Percentiles rank a stretch among this genome's conserved stretches.
Evolutionary conservation across 2,329 filamentous ascomycete genomes (phyloP).

Genomic region (Aspergillus nomiae): DNA sequence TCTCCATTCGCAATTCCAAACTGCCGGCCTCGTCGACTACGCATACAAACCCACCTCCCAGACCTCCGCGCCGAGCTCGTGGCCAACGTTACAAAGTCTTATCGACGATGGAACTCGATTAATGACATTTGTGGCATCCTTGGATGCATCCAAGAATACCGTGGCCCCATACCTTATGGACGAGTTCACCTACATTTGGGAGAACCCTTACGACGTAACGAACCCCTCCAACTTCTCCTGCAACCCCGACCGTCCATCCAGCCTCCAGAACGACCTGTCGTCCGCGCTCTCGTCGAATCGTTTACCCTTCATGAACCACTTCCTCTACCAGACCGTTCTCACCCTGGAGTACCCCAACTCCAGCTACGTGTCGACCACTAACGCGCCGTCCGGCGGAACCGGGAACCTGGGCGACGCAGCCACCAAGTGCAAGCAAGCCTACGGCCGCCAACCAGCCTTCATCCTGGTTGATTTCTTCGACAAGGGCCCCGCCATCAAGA

Average conservation of each 20-base stretch:
- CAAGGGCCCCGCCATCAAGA: constrained; percentile 67
- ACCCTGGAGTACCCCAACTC: constrained; percentile 64
- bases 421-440: constrained; percentile 57
- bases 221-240: constrained; percentile 70
- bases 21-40: constrained; percentile 62
- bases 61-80: constrained; percentile 50
- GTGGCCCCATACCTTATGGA: constrained; percentile 47
- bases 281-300: constrained; percentile 59
- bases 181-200: constrained; percentile 61
- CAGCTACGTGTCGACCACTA: constrained; percentile 64
- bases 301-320: constrained; percentile 79
- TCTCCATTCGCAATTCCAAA: constrained; percentile 58
- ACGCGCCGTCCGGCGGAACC: constrained; percentile 58
- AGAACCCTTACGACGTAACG: constrained; percentile 69
- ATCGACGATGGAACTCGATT: constrained; percentile 67
- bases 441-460: constrained; percentile 68
- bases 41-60: constrained; percentile 59
- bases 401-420: constrained; percentile 57
- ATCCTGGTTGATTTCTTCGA: constrained; percentile 81
- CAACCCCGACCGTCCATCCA: constrained; percentile 65
- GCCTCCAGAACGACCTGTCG: constrained; percentile 48
- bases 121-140: constrained; percentile 67
- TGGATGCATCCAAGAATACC: constrained; percentile 34
- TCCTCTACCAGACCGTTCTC: constrained; percentile 62
- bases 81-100: constrained; percentile 73